Base-by-base conservation (phyloP, 208 protist species). In the Crithidia brevicula region DNA sequence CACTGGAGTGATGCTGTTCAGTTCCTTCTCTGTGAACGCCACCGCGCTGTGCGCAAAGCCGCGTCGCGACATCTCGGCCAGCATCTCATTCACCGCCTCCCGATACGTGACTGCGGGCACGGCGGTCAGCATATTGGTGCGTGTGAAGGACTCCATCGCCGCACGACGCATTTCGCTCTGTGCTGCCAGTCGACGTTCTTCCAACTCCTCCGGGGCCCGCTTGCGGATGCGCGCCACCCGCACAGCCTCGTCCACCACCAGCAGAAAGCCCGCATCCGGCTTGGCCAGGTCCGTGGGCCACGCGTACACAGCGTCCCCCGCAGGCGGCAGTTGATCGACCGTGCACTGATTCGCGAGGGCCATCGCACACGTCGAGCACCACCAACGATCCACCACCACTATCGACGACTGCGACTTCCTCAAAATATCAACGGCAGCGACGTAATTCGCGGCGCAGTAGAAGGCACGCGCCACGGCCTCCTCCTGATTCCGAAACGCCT, bases 341-440 rank as follows among this genome's bases (percentile, higher is more conserved):
- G 22, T 76, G 53, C 45, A 50, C 13, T 51, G 16, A 54, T 89
- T 84, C 3, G 84, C 83, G 22, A 93, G 72, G 15, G 88, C 81
- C 88, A 93, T 93, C 34, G 82, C 82, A 61, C 84, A 89, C 11
- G 88, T 93, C 11, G 84, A 91, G 68, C 74, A 81, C 84, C 84
- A 93, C 85, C 88, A 93, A 22, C 88, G 81, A 30, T 93, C 88
- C 49, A 93, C 81, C 22, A 93, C 67, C 1, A 93, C 81, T 22
- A 77, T 22, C 4, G 46, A 31, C 22, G 45, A 6, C 18, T 34
- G 38, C 30, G 38, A 49, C 68, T 13, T 18, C 30, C 7, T 43
- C 7, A 38, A 28, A 18, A 87, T 88, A 13, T 49, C 31, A 42
- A 40, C 69, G n/a, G 81, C 88, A 0, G 83, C 88, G 1, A 91